Evolutionary conservation across 2,329 filamentous ascomycete genomes (phyloP), one percentile per base, ranked within the genome.

Genomic region (Aurifilum marmelostoma): DNA sequence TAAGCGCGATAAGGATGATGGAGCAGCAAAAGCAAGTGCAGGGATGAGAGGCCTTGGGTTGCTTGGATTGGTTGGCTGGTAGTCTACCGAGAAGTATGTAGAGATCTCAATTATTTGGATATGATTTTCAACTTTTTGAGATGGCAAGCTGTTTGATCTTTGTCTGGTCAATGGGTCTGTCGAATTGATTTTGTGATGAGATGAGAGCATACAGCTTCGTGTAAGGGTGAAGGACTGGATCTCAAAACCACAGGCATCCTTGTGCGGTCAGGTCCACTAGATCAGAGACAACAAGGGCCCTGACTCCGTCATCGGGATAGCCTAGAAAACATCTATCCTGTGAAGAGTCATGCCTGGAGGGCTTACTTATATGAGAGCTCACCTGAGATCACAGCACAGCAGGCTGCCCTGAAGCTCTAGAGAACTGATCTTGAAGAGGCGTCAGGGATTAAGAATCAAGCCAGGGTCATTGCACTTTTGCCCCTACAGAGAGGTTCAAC

Each of bases 251-350:
- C 16, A 41, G 60, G 24, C 41, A 27, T 54, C 27, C 52, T 62
- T 8, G 32, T 39, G n/a, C n/a, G 24, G n/a, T 16, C n/a, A 37
- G 63, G 50, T 56, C 63, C 63, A 65, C 63, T 65, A 29, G 52
- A 56, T 2, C 16, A 66, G 65, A 60, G 54, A 50, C 54, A 50
- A 21, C 61, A 43, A 39, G 59, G 59, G 61, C 61, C 39, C 43
- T 52, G 50, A 63, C 67, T 71, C 69, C 69, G 69, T 71, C 69
- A 71, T 71, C 69, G 69, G 69, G 67, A 69, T 39, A 41, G 47
- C 37, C 66, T 41, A 63, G 41, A 60, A 70, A 41, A 68, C 52
- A 58, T 63, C 63, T 60, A 63, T 63, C 24, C 63, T 47, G 39
- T 18, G n/a, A 39, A 63, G 50, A 70, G 69, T 66, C 69, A 68